These are phyloP conservation scores for Debaryomycetaceae sp. DNA, from an alignment of 1,139 yeast genomes.

Conservation along the genomic window DNA sequence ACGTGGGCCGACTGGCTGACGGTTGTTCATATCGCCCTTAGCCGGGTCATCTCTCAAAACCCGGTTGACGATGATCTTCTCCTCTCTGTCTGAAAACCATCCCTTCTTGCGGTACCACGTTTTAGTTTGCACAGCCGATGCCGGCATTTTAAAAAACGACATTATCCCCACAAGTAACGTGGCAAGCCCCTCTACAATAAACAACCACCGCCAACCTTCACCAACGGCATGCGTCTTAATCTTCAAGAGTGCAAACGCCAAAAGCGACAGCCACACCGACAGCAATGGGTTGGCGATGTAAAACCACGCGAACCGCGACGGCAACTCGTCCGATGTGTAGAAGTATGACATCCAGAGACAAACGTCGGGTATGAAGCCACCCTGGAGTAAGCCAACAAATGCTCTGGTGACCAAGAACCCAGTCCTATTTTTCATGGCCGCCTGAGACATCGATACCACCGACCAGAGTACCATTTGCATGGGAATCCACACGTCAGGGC, in stretches of 20 bases:
- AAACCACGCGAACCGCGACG: constrained; percentile 21
- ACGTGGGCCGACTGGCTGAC: constrained; percentile 22
- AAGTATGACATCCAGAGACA: constrained; percentile 25
- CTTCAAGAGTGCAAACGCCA: constrained; percentile 14
- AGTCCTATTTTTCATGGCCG: constrained; percentile 18
- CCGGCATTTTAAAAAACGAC: constrained; percentile 30
- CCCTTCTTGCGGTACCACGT: constrained; percentile 26
- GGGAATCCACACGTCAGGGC: constrained; percentile 31
- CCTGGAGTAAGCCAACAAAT: constrained; percentile 25
- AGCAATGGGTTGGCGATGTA: constrained; percentile 22
- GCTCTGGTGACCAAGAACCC: constrained; percentile 26
- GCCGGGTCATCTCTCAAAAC: constrained; percentile 29
- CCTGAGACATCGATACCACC: constrained; percentile 26
- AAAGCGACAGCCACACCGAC: constrained; percentile 19
- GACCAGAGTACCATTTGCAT: constrained; percentile 31
- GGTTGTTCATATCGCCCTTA: constrained; percentile 31
- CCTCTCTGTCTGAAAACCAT: constrained; percentile 35
- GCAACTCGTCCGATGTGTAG: constrained; percentile 23
- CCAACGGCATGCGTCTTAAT: constrained; percentile 8
- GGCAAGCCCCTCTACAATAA: constrained; percentile 29
- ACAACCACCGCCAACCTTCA: constrained; percentile 34
- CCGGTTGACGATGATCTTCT: constrained; percentile 25
- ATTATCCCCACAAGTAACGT: constrained; percentile 26
- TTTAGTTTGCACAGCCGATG: constrained; percentile 28
- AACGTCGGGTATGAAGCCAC: constrained; percentile 31